These are phyloP conservation scores for Coemansia sp. DNA, from an alignment of 192 early-diverging fungal species.

Conservation along the genomic window DNA sequence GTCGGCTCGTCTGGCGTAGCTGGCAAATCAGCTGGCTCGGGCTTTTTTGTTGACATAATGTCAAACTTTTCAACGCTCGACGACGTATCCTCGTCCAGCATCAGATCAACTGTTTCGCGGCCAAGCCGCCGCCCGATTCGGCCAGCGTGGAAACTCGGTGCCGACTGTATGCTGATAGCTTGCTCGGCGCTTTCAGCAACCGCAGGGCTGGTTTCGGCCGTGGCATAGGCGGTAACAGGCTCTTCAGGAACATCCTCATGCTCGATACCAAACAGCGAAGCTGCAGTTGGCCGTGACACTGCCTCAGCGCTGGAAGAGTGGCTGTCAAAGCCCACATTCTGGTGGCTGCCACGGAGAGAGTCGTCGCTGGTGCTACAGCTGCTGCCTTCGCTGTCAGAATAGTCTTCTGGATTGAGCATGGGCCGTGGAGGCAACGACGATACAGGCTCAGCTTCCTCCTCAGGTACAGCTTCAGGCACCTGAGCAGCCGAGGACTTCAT, in stretches of 20 bases:
- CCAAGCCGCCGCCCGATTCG: conserved; percentile 47
- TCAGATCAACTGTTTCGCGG: conserved; percentile 31
- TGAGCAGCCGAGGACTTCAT: conserved; percentile 5
- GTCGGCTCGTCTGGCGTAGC: not conserved
- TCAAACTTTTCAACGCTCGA: conserved; percentile 1
- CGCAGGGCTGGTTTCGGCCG: not conserved
- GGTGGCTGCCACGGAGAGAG: conserved; percentile 5
- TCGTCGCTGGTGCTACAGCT: conserved; percentile 1
- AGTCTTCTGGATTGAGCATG: not conserved
- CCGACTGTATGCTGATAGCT: not conserved
- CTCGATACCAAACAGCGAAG: conserved; percentile 24
- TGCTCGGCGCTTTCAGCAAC: not conserved
- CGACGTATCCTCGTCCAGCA: conserved; percentile 24
- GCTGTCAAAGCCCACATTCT: conserved; percentile 16
- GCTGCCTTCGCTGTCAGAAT: conserved; percentile 1
- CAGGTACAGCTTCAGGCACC: conserved; percentile 17
- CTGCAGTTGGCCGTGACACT: conserved; percentile 27
- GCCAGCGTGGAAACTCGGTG: conserved; percentile 3
- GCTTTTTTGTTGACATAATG: not conserved
- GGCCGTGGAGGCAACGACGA: not conserved
- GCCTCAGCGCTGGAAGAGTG: conserved; percentile 18
- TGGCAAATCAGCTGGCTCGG: not conserved
- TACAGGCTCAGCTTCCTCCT: conserved; percentile 4
- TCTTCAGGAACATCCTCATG: not conserved
- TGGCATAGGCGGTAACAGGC: not conserved